These are phyloP conservation scores for Rhizopogon vulgaris DNA, from an alignment of 768 basidiomycete species.

Conservation along the genomic window DNA sequence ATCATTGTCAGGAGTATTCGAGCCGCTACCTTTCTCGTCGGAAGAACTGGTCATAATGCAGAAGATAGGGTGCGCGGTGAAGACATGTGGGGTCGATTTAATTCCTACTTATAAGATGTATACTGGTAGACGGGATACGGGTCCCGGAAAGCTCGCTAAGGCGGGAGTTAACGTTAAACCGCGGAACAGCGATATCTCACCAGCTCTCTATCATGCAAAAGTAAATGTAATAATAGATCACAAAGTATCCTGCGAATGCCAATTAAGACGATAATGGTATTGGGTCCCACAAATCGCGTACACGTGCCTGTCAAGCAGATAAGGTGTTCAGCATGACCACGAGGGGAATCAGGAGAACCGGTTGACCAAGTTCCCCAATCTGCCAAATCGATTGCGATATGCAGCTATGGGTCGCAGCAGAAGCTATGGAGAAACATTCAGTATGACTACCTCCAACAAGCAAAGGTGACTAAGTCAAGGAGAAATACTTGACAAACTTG, in stretches of 20 bases:
- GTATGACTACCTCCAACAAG: too few relatives aligned
- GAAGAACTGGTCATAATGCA: background rate
- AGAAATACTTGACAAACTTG: too few relatives aligned
- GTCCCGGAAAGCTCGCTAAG: background rate
- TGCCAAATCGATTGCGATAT: too few relatives aligned
- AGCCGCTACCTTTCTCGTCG: slow-evolving; percentile 1
- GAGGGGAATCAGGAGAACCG: too few relatives aligned
- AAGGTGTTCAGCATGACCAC: too few relatives aligned
- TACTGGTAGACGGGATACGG: background rate
- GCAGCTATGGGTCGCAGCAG: too few relatives aligned
- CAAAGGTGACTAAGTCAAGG: too few relatives aligned
- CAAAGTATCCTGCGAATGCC: background rate
- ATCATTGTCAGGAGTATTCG: background rate
- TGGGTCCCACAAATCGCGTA: background rate
- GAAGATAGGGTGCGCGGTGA: background rate
- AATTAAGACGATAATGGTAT: background rate
- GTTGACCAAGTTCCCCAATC: too few relatives aligned
- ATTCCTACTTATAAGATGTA: background rate
- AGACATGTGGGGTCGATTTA: too few relatives aligned
- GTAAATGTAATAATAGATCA: background rate
- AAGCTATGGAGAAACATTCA: too few relatives aligned
- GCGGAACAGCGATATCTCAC: background rate
- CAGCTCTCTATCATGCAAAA: background rate
- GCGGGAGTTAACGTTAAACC: background rate
- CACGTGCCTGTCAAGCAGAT: too few relatives aligned